Percentiles rank a stretch among this genome's conserved stretches.
These are phyloP conservation scores for Leucaena leucocephala DNA, from an alignment of 306 rosid genomes.

Conservation along the genomic window DNA sequence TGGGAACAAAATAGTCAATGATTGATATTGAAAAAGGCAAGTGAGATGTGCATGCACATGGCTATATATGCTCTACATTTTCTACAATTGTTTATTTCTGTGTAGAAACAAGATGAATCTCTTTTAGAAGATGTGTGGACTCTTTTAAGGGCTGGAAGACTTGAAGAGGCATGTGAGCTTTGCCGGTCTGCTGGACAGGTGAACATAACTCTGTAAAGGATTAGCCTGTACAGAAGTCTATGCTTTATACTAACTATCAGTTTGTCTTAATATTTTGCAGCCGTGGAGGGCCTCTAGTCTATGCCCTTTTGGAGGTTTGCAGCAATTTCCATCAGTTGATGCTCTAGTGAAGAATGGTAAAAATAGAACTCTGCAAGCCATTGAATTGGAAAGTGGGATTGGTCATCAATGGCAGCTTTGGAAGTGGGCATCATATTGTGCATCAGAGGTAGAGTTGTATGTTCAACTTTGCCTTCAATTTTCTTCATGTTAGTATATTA, in stretches of 20 bases:
- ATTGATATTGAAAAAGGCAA: neutral
- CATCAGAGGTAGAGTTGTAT: conserved; percentile 79
- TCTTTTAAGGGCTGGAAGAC: conserved; percentile 94
- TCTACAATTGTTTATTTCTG: neutral
- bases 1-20: neutral
- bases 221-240: conserved; percentile 27
- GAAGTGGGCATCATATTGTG: conserved; percentile 98
- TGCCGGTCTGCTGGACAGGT: conserved; percentile 99
- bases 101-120: conserved; percentile 96
- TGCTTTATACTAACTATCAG: conserved; percentile 38
- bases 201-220: conserved; percentile 34
- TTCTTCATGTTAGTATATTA: conserved; percentile 23
- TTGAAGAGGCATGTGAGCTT: conserved; percentile 88
- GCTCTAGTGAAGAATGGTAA: conserved; percentile 77
- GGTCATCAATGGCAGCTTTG: conserved; percentile 97
- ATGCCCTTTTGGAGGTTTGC: conserved; percentile 83
- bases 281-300: conserved; percentile 98
- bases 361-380: conserved; percentile 88
- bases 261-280: conserved; percentile 49
- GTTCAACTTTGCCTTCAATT: conserved; percentile 23
- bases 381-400: conserved; percentile 92
- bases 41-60: neutral
- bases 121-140: conserved; percentile 97
- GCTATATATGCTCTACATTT: neutral
- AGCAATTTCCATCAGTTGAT: conserved; percentile 81